Percentiles rank a stretch among this genome's conserved stretches.
Evolutionary conservation across 1,284 basidiomycete genomes (phyloP).

Genomic region (Ceratobasidium sp.): DNA sequence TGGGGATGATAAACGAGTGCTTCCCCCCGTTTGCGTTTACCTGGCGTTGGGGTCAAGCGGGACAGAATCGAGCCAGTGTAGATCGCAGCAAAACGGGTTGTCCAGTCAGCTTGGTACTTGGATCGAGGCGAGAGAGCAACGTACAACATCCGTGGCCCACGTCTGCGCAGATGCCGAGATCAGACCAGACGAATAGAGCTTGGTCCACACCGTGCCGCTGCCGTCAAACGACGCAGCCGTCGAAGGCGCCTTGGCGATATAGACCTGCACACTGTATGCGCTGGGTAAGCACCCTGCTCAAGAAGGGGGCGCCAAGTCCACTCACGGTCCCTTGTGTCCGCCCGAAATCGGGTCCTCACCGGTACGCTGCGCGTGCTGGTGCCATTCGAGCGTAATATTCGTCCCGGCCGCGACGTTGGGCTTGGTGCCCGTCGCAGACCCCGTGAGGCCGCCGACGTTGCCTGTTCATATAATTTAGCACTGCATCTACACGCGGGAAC

Average conservation of each 20-base stretch:
- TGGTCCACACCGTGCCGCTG: slow-evolving; percentile 64
- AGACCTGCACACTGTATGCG: slow-evolving; percentile 53
- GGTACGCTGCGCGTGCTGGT: slow-evolving; percentile 63
- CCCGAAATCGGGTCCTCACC: slow-evolving; percentile 65
- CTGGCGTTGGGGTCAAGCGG: background rate
- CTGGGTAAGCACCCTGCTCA: background rate
- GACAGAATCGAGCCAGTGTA: background rate
- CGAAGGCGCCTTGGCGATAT: slow-evolving; percentile 62
- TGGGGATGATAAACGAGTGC: slow-evolving; percentile 61
- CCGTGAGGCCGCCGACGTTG: slow-evolving; percentile 63
- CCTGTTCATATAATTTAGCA: background rate
- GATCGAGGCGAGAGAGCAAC: slow-evolving; percentile 1
- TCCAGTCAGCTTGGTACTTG: slow-evolving; percentile 16
- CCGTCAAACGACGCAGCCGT: slow-evolving; percentile 61
- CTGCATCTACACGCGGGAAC: background rate
- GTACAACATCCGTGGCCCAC: slow-evolving; percentile 63
- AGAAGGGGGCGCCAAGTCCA: slow-evolving; percentile 46
- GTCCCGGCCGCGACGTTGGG: slow-evolving; percentile 59
- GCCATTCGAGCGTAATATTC: slow-evolving; percentile 60
- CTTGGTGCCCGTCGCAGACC: slow-evolving; percentile 56
- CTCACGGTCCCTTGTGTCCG: slow-evolving; percentile 63
- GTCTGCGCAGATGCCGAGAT: slow-evolving; percentile 55
- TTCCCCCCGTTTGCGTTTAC: slow-evolving; percentile 59
- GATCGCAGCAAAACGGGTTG: slow-evolving; percentile 1
- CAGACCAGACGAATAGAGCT: slow-evolving; percentile 64